phyloP scores from a whole-genome alignment of 208 protist species.

The Porcisia hertigi region DNA sequence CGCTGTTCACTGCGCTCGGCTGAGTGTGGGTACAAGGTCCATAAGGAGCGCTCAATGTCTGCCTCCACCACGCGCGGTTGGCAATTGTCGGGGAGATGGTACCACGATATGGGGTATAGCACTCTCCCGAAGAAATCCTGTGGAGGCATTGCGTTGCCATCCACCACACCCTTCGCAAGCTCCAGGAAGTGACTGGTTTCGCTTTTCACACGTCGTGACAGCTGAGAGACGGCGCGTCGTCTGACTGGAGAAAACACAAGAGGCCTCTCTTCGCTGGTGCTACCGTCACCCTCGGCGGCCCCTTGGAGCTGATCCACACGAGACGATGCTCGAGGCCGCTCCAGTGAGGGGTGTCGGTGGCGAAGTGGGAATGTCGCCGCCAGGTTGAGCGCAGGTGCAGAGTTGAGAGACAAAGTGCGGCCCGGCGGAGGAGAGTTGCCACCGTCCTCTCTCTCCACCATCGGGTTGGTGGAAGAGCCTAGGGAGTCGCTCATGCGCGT shows the following conservation, averaged over 20 bases:
- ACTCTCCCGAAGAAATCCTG: conserved; percentile 7
- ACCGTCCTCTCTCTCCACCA: not conserved
- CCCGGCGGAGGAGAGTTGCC: not conserved
- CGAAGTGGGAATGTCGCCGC: conserved; percentile 1
- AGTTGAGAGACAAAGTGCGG: not conserved
- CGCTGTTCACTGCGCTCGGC: conserved; percentile 52
- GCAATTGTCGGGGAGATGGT: conserved; percentile 72
- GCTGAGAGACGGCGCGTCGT: conserved; percentile 33
- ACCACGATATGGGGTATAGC: conserved; percentile 19
- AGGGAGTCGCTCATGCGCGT: conserved; percentile 18
- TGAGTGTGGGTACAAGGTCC: conserved; percentile 65
- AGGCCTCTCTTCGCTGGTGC: not conserved
- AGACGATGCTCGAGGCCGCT: not conserved
- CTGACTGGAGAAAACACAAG: not conserved
- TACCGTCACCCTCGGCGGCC: not conserved
- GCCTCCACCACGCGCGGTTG: conserved; percentile 73
- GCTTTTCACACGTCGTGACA: conserved; percentile 33
- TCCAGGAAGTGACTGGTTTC: conserved; percentile 9
- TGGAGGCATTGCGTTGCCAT: not conserved
- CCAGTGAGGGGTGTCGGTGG: conserved; percentile 20
- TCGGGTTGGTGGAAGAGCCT: conserved; percentile 15
- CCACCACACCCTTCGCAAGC: conserved; percentile 3
- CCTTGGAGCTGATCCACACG: not conserved
- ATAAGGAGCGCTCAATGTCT: conserved; percentile 80
- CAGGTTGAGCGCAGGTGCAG: not conserved